Percentiles rank a stretch among this genome's conserved stretches.
Conservation (phyloP, 202 grass and related monocot species). For the Musa balbisiana region DNA sequence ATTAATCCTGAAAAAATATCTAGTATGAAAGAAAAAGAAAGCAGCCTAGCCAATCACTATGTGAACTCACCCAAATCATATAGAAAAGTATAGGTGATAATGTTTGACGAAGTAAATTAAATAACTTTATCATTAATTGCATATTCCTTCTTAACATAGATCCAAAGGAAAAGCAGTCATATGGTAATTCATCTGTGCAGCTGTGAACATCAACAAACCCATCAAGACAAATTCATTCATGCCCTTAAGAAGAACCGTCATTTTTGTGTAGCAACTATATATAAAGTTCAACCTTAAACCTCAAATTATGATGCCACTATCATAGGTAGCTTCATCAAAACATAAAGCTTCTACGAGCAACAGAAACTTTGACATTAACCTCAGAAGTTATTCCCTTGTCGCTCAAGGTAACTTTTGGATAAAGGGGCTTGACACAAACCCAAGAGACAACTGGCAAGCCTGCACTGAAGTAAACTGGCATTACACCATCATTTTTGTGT, state of each 20-base stretch:
- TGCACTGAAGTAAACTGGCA: slow-evolving; percentile 1
- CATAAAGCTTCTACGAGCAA: background rate
- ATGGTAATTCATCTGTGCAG: background rate
- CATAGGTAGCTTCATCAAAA: background rate
- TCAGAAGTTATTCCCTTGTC: slow-evolving; percentile 2
- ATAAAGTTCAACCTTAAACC: background rate
- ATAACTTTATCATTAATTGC: background rate
- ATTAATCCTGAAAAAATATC: no score
- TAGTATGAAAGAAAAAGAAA: no score
- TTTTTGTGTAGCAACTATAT: background rate
- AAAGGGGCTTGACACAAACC: slow-evolving; percentile 2
- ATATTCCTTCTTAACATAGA: background rate
- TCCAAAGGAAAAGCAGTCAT: background rate
- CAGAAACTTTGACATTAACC: background rate
- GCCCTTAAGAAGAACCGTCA: background rate
- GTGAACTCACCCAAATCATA: no score
- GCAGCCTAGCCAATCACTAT: no score
- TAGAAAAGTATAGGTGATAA: no score
- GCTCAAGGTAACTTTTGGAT: slow-evolving; percentile 1
- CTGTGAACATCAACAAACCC: background rate
- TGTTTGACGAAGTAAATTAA: background rate
- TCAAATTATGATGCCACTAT: background rate
- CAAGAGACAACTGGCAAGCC: slow-evolving; percentile 2
- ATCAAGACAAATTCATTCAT: background rate
- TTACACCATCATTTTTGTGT: background rate